These are phyloP conservation scores for Schrenkiella parvula DNA, from an alignment of 345 rosid species.

Conservation along the genomic window DNA sequence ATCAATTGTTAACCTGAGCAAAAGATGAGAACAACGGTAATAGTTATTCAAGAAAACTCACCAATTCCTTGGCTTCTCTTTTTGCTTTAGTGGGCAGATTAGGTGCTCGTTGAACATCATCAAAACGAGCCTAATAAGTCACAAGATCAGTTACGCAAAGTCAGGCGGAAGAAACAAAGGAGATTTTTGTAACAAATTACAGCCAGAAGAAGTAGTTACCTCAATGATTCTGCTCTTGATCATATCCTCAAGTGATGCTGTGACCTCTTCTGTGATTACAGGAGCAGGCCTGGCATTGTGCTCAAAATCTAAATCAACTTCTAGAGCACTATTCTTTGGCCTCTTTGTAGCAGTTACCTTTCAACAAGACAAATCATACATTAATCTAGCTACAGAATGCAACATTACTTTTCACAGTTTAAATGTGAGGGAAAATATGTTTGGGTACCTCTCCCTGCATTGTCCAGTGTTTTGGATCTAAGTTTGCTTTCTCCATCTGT, in stretches of 20 bases:
- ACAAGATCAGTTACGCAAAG: background rate
- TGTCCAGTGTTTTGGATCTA: conserved; percentile 92
- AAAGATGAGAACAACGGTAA: background rate
- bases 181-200: background rate
- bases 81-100: conserved; percentile 54
- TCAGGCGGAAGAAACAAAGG: background rate
- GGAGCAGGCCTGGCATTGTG: conserved; percentile 93
- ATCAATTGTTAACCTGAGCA: background rate
- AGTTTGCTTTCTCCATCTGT: conserved; percentile 78
- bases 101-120: conserved; percentile 60
- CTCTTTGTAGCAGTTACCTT: conserved; percentile 85
- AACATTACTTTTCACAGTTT: background rate
- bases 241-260: conserved; percentile 80
- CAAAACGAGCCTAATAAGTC: conserved; percentile 55
- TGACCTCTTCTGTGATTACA: conserved; percentile 90
- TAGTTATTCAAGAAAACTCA: conserved; percentile 29
- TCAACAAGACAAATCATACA: conserved; percentile 11
- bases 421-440: background rate
- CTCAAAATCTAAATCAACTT: conserved; percentile 95
- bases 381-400: background rate
- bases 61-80: conserved; percentile 70
- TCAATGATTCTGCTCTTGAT: conserved; percentile 69
- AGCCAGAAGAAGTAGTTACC: conserved; percentile 37
- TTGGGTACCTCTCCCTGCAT: conserved; percentile 93
- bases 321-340: conserved; percentile 92